Conservation (phyloP, 129 eudicot species). For the Arctium lappa region DNA sequence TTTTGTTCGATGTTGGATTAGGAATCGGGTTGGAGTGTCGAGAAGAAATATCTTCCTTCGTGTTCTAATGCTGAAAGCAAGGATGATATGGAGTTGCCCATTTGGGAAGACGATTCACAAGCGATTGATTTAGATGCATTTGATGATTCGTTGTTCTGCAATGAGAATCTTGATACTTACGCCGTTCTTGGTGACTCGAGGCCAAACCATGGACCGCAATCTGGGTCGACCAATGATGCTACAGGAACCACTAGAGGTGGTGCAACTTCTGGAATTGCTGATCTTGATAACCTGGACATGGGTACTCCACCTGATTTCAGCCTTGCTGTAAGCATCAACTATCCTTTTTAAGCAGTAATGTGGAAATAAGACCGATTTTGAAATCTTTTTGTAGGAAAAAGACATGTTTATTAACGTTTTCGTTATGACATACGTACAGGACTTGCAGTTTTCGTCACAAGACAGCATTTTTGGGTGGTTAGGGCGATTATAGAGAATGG, state of each 20-base stretch:
- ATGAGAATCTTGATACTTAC: slow-evolving; percentile 47
- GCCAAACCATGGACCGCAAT: slow-evolving; percentile 19
- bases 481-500: slow-evolving; percentile 30
- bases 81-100: slow-evolving; percentile 23
- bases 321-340: slow-evolving; percentile 48
- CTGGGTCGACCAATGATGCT: slow-evolving; percentile 14
- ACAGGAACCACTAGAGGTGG: slow-evolving; percentile 20
- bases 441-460: slow-evolving; percentile 65
- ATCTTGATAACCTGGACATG: slow-evolving; percentile 62
- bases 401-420: neutral
- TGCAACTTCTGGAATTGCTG: slow-evolving; percentile 34
- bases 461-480: slow-evolving; percentile 65
- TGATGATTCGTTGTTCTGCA: slow-evolving; percentile 45
- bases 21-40: slow-evolving; percentile 35
- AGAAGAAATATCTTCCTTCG: slow-evolving; percentile 25
- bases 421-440: slow-evolving; percentile 38
- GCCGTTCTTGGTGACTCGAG: slow-evolving; percentile 24
- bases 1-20: slow-evolving; percentile 20
- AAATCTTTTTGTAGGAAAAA: neutral
- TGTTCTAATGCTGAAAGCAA: slow-evolving; percentile 24
- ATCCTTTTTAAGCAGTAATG: neutral
- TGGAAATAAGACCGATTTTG: neutral
- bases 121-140: slow-evolving; percentile 34
- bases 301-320: slow-evolving; percentile 77
- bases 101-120: slow-evolving; percentile 57